Evolutionary conservation across 2,329 filamentous ascomycete species (phyloP), one percentile per base, ranked within the genome.

Genomic region (Pseudocercospora macadamiae): DNA sequence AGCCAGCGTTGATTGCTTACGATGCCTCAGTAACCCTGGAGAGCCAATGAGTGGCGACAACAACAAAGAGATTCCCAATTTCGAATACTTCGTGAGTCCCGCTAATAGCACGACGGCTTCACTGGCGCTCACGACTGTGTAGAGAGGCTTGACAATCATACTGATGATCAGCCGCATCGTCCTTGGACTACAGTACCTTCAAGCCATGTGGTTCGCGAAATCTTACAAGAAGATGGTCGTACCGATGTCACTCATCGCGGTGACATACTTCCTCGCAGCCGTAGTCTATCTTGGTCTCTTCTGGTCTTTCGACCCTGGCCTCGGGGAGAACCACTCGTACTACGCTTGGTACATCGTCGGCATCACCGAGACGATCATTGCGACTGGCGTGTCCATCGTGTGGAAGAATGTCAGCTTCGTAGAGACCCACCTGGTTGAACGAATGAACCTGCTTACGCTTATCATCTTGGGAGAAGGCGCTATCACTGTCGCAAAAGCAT

Each of bases 291-390:
- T 71, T 1, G 69, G 68, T 8, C 57, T 74, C 9, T 72, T 66
- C 32, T 63, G 68, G 25, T 59, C 45, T 34, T 32, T 26, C 19
- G 18, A 57, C 12, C 34, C 2, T 8, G 34, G 34, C n/a, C n/a
- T 16, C n/a, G 54, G 56, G 2, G 32, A 55, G 16, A 71, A 73
- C 55, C 54, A 57, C 45, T 70, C 79, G 4, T 81, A 80, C 71
- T 74, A 76, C 52, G 73, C 77, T 36, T 84, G 85, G 85, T 87
- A 86, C 65, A 67, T 82, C 25, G 66, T 75, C 51, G 69, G 68
- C 3, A 58, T 73, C 2, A 45, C 57, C 1, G 73, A 75, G 52
- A 73, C 71, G 1, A 19, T 70, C 3, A 51, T 73, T 26, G 71
- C 68, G 1, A 71, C 73, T 2, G 57, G 51, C 2, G 66, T 75